Evolutionary conservation across 1,284 basidiomycete species (phyloP).

Genomic region (Fomitiporia mediterranea): DNA sequence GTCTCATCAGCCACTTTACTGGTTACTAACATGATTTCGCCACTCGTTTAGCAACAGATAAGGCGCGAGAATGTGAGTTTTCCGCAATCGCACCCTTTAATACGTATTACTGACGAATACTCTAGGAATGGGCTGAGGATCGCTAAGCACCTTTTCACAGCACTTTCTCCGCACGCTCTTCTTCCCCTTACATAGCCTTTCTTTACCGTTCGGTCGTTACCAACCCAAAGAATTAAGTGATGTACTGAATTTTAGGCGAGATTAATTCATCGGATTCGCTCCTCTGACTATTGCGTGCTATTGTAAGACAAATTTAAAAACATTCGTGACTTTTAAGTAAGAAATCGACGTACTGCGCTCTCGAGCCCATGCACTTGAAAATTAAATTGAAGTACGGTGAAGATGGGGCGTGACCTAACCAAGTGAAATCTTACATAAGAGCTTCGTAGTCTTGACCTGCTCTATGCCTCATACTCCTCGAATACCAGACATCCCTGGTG

Average conservation of each 20-base stretch:
- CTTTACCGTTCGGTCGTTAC: too few species aligned
- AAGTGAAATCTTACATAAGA: constrained; percentile 3
- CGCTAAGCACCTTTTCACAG: constrained; percentile 46
- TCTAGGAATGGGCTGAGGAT: constrained; percentile 86
- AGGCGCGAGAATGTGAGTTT: constrained; percentile 95
- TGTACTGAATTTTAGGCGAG: too few species aligned
- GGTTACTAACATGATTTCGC: constrained; percentile 4
- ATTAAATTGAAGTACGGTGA: not conserved
- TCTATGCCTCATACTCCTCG: constrained; percentile 34
- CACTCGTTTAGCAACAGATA: constrained; percentile 77
- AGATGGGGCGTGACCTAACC: not conserved
- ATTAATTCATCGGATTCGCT: too few species aligned
- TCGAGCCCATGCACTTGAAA: too few species aligned
- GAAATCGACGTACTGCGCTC: too few species aligned
- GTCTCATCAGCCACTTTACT: not conserved
- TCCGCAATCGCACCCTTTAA: not conserved
- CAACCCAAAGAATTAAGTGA: too few species aligned
- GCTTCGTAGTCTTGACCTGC: not conserved
- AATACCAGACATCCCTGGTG: constrained; percentile 65
- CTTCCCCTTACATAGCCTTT: too few species aligned
- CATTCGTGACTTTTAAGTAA: not conserved
- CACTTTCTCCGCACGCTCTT: not conserved
- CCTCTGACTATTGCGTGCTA: not conserved
- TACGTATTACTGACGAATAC: constrained; percentile 15
- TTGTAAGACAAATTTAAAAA: not conserved